These are phyloP conservation scores for Plectranthus barbatus DNA, from an alignment of 257 asterid genomes.

Conservation along the genomic window DNA sequence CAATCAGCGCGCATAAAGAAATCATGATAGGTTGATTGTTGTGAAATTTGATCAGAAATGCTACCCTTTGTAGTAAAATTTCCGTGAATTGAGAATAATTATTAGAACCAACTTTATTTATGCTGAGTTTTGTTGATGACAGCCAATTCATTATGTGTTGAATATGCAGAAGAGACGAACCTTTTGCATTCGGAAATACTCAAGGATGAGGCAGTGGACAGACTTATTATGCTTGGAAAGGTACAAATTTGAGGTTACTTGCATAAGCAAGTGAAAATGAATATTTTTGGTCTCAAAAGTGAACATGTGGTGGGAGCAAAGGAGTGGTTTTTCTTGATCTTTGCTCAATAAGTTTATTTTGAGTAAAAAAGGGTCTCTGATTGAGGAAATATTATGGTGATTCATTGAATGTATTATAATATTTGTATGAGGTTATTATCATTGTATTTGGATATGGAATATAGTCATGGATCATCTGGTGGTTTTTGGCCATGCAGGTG, in stretches of 20 bases:
- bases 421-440: background rate
- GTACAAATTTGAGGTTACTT: conserved; percentile 23
- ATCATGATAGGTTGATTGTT: background rate
- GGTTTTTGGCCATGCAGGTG: conserved; percentile 43
- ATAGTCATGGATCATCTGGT: background rate
- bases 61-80: background rate
- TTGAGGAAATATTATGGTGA: too few species aligned
- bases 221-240: conserved; percentile 83
- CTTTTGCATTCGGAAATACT: conserved; percentile 47
- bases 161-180: conserved; percentile 25
- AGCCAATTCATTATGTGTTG: conserved; percentile 25
- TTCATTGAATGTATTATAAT: background rate
- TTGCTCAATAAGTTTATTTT: background rate
- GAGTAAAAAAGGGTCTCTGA: background rate
- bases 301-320: background rate
- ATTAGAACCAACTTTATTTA: background rate
- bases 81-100: background rate
- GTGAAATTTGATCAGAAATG: background rate
- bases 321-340: background rate
- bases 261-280: background rate
- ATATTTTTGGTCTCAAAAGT: background rate
- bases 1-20: background rate
- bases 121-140: background rate
- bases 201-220: conserved; percentile 69
- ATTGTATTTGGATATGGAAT: background rate